Conservation (phyloP, 257 asterid species). For the Nicotiana sylvestris region DNA sequence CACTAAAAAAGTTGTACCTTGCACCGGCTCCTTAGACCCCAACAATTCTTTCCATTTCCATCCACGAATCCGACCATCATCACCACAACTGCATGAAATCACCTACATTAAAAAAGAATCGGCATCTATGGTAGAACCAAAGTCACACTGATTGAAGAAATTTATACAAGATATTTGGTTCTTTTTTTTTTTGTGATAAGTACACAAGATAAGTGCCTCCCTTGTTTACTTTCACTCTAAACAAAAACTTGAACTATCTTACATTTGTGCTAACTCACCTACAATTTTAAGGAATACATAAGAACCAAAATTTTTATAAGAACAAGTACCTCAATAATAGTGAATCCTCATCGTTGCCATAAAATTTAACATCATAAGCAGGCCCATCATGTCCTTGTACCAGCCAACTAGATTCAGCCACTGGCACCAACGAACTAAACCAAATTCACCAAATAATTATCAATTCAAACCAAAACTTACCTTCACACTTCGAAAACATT, state of each 20-base stretch:
- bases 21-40: conserved; percentile 30
- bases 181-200: neutral
- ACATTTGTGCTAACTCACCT: neutral
- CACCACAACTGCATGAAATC: conserved; percentile 73
- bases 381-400: conserved; percentile 91
- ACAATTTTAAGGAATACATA: neutral
- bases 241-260: neutral
- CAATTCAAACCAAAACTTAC: conserved; percentile 32
- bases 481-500: conserved; percentile 41
- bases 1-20: conserved; percentile 39
- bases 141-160: neutral
- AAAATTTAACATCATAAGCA: conserved; percentile 89
- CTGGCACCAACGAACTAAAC: conserved; percentile 48
- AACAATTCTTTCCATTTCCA: conserved; percentile 76
- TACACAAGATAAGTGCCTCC: neutral
- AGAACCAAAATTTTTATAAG: neutral
- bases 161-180: neutral
- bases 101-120: neutral
- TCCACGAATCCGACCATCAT: conserved; percentile 91
- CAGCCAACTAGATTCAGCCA: conserved; percentile 60
- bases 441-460: conserved; percentile 14
- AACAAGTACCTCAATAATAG: conserved; percentile 59
- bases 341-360: conserved; percentile 53
- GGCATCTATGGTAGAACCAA: neutral
- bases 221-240: neutral